Base-by-base conservation (phyloP, 2,329 filamentous ascomycete genomes). In the Epichloe gansuensis region DNA sequence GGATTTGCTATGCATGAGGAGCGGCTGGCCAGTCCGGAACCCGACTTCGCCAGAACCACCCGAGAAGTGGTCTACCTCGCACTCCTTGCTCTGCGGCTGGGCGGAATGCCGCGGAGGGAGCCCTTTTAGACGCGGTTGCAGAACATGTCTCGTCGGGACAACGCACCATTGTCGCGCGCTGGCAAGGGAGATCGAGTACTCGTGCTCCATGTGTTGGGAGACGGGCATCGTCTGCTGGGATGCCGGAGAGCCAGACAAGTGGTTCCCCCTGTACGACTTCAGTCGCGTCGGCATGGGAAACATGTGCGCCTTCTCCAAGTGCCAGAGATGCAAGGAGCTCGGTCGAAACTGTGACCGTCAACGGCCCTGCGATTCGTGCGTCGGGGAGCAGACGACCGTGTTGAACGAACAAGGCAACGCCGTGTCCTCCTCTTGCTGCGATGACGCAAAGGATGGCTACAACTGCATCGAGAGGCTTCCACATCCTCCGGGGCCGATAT, bases 331-430 rank as follows among this genome's bases (percentile, higher is more conserved):
- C 55, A 13, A 48, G 4, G 39, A 50, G 1, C 57, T 42, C 6
- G 54, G 54, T 3, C 46, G 60, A 1, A 57, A 60, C 49, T 71
- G 68, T 53, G 68, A 71, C 47, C 62, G 64, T 1, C 66, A 67
- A 50, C 61, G 67, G 21, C 68, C 68, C 1, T 71, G 68, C 51
- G 65, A 69, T 49, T 65, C 61, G 4, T 71, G 68, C 57, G 51
- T 55, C 11, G 15, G 46, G 7, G 21, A 49, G 11, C 36, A 52
- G 21, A 51, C 3, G 53, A 58, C 0, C 27, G 49, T 8, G 0
- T 45, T 11, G 13, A n/a, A 39, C 40, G 9, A 23, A 8, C 2
- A 34, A 0, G 34, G 23, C 15, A 11, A 38, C 12, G 25, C 5
- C 13, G 12, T 25, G 2, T 36, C 48, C 5, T 36, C 48, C 5